A percentile compares a stretch with the other conserved stretches of the same genome.
Conservation (phyloP, 805 yeast species). For the Ogataea ganodermae region DNA sequence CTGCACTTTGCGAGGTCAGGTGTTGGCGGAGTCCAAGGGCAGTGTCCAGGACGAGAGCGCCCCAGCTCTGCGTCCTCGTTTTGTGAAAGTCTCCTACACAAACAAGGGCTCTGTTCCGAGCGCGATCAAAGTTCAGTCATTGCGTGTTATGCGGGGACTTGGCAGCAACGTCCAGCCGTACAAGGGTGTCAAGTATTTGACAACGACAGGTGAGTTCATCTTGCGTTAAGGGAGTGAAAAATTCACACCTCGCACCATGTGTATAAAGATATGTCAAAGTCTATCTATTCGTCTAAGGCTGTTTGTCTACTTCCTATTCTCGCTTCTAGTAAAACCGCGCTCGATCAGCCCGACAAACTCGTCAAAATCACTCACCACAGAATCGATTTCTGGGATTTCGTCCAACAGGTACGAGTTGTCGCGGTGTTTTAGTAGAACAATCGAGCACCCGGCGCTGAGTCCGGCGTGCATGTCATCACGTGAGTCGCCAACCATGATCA, state of each 20-base stretch:
- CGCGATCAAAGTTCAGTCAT: constrained; percentile 66
- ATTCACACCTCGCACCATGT: too few species aligned
- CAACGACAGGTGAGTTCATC: constrained; percentile 61
- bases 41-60: constrained; percentile 4
- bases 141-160: constrained; percentile 59
- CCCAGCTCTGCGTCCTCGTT: constrained; percentile 37
- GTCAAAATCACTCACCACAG: constrained; percentile 38
- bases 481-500: constrained; percentile 77
- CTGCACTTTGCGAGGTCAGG: constrained; percentile 64
- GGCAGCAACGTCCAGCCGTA: constrained; percentile 70
- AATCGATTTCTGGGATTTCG: constrained; percentile 38
- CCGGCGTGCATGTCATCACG: constrained; percentile 70
- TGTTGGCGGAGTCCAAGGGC: constrained; percentile 13
- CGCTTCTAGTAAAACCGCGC: constrained; percentile 42
- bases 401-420: constrained; percentile 48
- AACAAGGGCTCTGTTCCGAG: constrained; percentile 75
- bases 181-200: constrained; percentile 86
- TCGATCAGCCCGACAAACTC: constrained; percentile 40
- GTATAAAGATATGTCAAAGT: too few species aligned
- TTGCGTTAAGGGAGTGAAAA: constrained; percentile 32
- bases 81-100: constrained; percentile 51
- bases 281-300: constrained; percentile 16
- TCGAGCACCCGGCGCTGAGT: constrained; percentile 58
- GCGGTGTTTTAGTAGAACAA: constrained; percentile 54
- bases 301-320: too few species aligned